Base-by-base conservation (phyloP, 1,284 basidiomycete species). In the Vanrija sp. region DNA sequence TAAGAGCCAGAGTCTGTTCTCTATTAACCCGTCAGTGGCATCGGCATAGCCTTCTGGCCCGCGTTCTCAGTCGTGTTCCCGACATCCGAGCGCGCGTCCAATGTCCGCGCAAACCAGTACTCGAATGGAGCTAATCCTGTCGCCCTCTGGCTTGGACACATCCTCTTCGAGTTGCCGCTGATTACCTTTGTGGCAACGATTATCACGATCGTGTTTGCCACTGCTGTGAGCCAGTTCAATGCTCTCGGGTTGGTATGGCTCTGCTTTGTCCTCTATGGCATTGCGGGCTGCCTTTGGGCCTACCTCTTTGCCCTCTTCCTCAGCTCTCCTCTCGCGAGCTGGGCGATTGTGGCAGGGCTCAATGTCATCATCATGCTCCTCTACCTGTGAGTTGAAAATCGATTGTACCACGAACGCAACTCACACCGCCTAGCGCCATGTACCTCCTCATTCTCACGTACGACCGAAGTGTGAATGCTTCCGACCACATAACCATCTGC, bases 61-160 rank as follows among this genome's bases (percentile, higher is more conserved):
- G 88, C 88, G 0, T 91, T 91, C 72, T 88, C 86, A 59, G 80
- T 86, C 9, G 70, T 91, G 14, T 91, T 90, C 69, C 86, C 88
- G 1, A 65, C 66, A 0, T 6, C 83, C 83, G 16, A 82, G 80
- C 61, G 87, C 86, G 68, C 82, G 83, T 26, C 80, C 80, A 43
- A 85, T 84, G 8, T 83, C 82, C 42, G 86, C 85, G 2, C 87
- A 85, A 73, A 86, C 86, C 6, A 90, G 60, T 71, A 71, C 55
- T 88, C 86, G 34, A 91, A 91, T 66, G 88, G 88, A 0, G 77
- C 89, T 29, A 81, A 84, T 52, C 87, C 88, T 6, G 72, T 83
- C 28, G 86, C 86, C 0, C 78, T 90, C 23, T 90, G 88, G 88
- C 77, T 89, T 2, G 88, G 88, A 0, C 88, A 91, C 72, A 78